Percentiles rank a stretch among this genome's conserved stretches.
Evolutionary conservation across 2,329 filamentous ascomycete genomes (phyloP).

Genomic region (Pseudogymnoascus sp.): DNA sequence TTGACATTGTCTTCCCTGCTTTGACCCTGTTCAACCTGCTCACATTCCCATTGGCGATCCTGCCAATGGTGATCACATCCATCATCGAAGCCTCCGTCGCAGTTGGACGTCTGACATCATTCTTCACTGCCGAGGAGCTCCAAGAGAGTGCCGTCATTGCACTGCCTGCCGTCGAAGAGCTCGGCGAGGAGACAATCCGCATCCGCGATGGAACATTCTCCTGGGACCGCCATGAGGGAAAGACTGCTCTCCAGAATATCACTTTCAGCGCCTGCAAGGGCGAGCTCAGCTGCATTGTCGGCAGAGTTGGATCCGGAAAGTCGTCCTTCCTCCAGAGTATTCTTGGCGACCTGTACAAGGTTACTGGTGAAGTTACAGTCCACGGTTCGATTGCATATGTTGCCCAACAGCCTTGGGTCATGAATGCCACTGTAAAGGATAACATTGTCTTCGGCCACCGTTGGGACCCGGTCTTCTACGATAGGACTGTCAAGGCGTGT

Average conservation of each 20-base stretch:
- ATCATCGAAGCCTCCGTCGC: slow-evolving; percentile 96
- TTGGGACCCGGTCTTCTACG: slow-evolving; percentile 90
- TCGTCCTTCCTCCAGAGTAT: slow-evolving; percentile 85
- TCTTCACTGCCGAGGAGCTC: slow-evolving; percentile 80
- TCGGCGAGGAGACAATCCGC: slow-evolving; percentile 77
- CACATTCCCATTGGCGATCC: slow-evolving; percentile 84
- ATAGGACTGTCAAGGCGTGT: slow-evolving; percentile 84
- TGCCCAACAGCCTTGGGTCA: slow-evolving; percentile 88
- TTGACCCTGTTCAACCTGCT: slow-evolving; percentile 90
- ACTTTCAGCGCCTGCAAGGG: slow-evolving; percentile 86
- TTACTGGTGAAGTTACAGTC: slow-evolving; percentile 72
- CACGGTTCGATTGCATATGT: slow-evolving; percentile 84
- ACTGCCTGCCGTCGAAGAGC: slow-evolving; percentile 61
- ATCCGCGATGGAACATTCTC: slow-evolving; percentile 85
- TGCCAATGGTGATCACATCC: slow-evolving; percentile 96
- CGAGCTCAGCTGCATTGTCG: slow-evolving; percentile 86
- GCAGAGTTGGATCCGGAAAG: slow-evolving; percentile 89
- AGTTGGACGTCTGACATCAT: slow-evolving; percentile 74
- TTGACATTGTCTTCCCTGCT: slow-evolving; percentile 92
- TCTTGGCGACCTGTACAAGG: slow-evolving; percentile 86
- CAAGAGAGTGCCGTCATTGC: slow-evolving; percentile 72
- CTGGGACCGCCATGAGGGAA: slow-evolving; percentile 78
- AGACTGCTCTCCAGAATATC: slow-evolving; percentile 69
- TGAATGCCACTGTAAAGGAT: slow-evolving; percentile 95
- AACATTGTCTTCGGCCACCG: slow-evolving; percentile 96